Percentiles rank a stretch among this genome's conserved stretches.
phyloP scores from a whole-genome alignment of 805 yeast genomes.

The Alloascoidea hylecoeti region DNA sequence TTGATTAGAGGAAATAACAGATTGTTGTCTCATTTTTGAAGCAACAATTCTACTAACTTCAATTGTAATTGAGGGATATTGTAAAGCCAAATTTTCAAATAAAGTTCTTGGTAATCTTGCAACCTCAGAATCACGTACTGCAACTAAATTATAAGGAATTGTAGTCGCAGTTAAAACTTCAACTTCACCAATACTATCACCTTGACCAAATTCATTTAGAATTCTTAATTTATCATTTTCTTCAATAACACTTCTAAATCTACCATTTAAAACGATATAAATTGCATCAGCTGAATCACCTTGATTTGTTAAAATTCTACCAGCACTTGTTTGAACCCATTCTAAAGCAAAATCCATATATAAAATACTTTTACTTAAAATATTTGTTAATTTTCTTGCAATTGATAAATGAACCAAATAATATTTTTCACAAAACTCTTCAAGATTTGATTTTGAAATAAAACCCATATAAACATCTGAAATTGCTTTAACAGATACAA shows the following conservation, averaged over 20 bases:
- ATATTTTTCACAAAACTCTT: constrained; percentile 55
- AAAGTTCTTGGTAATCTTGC: constrained; percentile 86
- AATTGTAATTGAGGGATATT: constrained; percentile 83
- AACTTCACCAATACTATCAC: constrained; percentile 89
- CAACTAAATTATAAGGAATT: constrained; percentile 57
- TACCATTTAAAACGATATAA: constrained; percentile 78
- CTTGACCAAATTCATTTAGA: constrained; percentile 79
- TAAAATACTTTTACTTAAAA: constrained; percentile 51
- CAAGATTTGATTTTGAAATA: constrained; percentile 47
- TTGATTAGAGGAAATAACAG: background rate
- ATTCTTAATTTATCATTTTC: constrained; percentile 13
- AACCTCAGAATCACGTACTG: constrained; percentile 86
- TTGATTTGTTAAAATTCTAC: constrained; percentile 63
- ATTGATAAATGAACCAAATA: constrained; percentile 65
- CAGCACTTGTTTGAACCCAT: constrained; percentile 89
- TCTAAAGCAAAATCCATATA: constrained; percentile 85
- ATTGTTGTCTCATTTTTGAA: constrained; percentile 20
- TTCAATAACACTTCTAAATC: constrained; percentile 48
- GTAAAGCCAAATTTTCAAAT: constrained; percentile 72
- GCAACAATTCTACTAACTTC: constrained; percentile 86
- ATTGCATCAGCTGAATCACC: constrained; percentile 86
- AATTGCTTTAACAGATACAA: constrained; percentile 54
- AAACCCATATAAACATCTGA: constrained; percentile 57
- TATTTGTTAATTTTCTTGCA: constrained; percentile 57
- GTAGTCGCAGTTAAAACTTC: constrained; percentile 79